Conservation (phyloP, 257 asterid genomes). For the Ligustrum vulgare region DNA sequence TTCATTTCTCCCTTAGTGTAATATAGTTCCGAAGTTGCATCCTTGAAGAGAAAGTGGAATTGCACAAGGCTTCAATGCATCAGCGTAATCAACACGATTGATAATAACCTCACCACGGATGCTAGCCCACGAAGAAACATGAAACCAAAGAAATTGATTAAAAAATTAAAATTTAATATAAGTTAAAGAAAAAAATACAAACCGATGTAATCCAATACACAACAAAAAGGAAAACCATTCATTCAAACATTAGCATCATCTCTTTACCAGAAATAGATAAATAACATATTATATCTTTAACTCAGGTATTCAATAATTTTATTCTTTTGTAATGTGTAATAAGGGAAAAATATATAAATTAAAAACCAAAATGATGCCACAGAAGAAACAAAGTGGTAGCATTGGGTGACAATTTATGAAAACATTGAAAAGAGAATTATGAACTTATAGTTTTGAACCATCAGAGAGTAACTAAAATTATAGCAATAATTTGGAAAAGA, state of each 20-base stretch:
- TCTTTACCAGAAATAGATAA: background rate
- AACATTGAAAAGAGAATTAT: no score
- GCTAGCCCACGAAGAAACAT: constrained; percentile 96
- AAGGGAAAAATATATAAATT: background rate
- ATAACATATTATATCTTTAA: background rate
- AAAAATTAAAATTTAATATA: constrained; percentile 4
- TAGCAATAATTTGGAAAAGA: no score
- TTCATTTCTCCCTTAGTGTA: constrained; percentile 56
- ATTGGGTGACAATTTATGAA: no score
- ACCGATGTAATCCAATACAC: background rate
- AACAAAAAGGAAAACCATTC: background rate
- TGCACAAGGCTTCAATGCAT: constrained; percentile 76
- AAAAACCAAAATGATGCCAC: background rate
- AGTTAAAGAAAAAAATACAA: no score
- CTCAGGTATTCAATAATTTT: background rate
- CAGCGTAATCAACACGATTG: constrained; percentile 89
- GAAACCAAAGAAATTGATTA: constrained; percentile 29
- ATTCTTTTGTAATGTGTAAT: background rate
- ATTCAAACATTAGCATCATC: background rate
- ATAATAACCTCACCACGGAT: constrained; percentile 86
- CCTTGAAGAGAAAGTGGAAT: constrained; percentile 82
- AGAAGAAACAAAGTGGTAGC: no score
- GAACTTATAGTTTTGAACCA: no score
- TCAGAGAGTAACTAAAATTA: no score
- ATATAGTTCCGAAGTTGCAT: constrained; percentile 71